Conservation (phyloP, 1,139 yeast species). For the Blastobotrys niveus region DNA sequence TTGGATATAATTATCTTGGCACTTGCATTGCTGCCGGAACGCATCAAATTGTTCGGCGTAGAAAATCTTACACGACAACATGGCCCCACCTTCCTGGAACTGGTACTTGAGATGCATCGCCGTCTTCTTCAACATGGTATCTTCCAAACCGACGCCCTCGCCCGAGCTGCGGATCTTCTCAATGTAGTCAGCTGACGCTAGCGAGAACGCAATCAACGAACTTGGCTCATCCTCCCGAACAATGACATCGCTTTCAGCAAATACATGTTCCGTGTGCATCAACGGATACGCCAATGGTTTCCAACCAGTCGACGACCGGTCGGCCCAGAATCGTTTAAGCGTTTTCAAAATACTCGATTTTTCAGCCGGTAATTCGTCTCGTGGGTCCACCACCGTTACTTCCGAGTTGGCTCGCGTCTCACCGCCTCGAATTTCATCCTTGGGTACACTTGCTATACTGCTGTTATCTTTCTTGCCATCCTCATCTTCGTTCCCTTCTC, state of each 20-base stretch:
- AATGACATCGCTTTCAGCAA: constrained; percentile 89
- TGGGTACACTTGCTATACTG: not conserved
- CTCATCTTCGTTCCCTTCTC: not conserved
- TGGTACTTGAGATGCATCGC: constrained; percentile 87
- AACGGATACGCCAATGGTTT: constrained; percentile 84
- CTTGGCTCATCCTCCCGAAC: constrained; percentile 97
- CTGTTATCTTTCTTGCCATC: not conserved
- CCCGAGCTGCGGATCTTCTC: constrained; percentile 44
- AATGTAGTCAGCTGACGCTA: constrained; percentile 76
- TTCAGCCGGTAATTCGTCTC: constrained; percentile 41
- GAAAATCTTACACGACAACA: constrained; percentile 85
- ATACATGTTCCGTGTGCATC: constrained; percentile 67
- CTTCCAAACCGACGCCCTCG: constrained; percentile 43
- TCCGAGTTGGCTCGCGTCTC: constrained; percentile 7
- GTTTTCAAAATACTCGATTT: constrained; percentile 74
- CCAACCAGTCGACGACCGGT: constrained; percentile 93
- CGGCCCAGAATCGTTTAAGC: constrained; percentile 93
- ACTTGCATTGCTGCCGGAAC: constrained; percentile 75
- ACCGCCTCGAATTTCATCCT: too few species aligned
- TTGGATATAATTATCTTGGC: constrained; percentile 71
- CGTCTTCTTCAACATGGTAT: constrained; percentile 68
- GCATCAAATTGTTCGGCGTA: constrained; percentile 98
- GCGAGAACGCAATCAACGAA: constrained; percentile 86
- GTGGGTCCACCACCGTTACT: constrained; percentile 5
- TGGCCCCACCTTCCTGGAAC: constrained; percentile 78